Evolutionary conservation across 2,329 filamentous ascomycete species (phyloP).

Genomic region (Aspergillus pseudoviridinutans): DNA sequence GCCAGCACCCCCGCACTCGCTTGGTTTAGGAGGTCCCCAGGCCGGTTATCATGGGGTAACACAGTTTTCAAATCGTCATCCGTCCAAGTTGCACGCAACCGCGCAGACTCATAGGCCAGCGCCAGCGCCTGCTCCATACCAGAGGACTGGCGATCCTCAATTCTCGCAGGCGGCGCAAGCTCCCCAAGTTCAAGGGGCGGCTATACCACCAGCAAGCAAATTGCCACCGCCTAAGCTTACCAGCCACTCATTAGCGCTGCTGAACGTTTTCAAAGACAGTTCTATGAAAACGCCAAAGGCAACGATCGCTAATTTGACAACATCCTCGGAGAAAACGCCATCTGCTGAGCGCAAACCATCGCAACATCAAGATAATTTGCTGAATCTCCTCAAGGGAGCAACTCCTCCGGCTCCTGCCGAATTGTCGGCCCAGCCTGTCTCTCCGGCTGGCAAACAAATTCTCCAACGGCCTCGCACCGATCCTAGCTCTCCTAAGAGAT

Average conservation of each 20-base stretch:
- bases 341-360: slow-evolving; percentile 22
- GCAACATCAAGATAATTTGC: slow-evolving; percentile 36
- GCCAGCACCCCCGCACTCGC: slow-evolving; percentile 9
- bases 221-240: slow-evolving; percentile 57
- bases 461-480: slow-evolving; percentile 26
- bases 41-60: slow-evolving; percentile 16
- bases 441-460: slow-evolving; percentile 30
- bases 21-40: slow-evolving; percentile 8
- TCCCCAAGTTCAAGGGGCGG: slow-evolving; percentile 37
- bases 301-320: slow-evolving; percentile 14
- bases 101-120: slow-evolving; percentile 1
- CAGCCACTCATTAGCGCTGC: slow-evolving; percentile 53
- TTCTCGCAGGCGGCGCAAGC: slow-evolving; percentile 37
- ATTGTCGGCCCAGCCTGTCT: slow-evolving; percentile 42
- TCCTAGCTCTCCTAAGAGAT: slow-evolving; percentile 13
- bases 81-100: background rate
- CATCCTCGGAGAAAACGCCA: slow-evolving; percentile 12
- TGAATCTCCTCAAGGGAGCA: slow-evolving; percentile 31
- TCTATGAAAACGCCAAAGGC: slow-evolving; percentile 23
- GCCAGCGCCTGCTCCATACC: slow-evolving; percentile 41
- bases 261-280: slow-evolving; percentile 54
- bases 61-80: slow-evolving; percentile 11
- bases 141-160: slow-evolving; percentile 44
- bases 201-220: slow-evolving; percentile 54
- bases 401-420: slow-evolving; percentile 39